Evolutionary conservation across 345 rosid species (phyloP).

Genomic region (Syzygium grande): DNA sequence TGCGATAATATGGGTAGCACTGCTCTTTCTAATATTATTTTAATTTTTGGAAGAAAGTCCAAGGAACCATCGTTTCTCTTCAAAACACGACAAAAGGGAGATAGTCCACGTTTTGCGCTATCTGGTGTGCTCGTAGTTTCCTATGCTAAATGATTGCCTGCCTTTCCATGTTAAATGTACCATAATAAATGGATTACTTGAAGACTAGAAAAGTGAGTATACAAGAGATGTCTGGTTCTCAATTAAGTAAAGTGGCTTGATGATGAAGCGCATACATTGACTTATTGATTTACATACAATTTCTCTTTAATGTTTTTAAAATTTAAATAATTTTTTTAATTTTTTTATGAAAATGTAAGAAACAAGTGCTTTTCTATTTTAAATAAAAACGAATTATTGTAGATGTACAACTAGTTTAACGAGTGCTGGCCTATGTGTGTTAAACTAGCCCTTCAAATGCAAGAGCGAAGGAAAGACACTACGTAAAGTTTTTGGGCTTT

Average conservation of each 20-base stretch:
- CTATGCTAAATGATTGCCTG: no score
- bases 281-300: neutral
- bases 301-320: neutral
- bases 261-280: neutral
- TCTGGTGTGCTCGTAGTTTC: no score
- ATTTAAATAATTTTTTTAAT: neutral
- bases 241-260: neutral
- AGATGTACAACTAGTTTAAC: neutral
- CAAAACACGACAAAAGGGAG: neutral
- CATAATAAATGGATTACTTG: no score
- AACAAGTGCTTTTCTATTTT: neutral
- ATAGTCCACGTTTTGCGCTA: no score
- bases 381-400: neutral
- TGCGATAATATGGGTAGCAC: neutral
- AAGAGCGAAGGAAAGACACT: neutral
- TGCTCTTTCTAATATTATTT: neutral
- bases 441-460: neutral
- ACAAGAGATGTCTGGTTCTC: neutral
- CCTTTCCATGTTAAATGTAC: no score
- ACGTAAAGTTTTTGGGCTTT: no score
- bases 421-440: neutral
- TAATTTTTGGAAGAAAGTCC: neutral
- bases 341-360: neutral
- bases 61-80: neutral
- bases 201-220: no score